Evolutionary conservation across 2,329 filamentous ascomycete genomes (phyloP).

Genomic region (Fusarium neocosmosporiellum): DNA sequence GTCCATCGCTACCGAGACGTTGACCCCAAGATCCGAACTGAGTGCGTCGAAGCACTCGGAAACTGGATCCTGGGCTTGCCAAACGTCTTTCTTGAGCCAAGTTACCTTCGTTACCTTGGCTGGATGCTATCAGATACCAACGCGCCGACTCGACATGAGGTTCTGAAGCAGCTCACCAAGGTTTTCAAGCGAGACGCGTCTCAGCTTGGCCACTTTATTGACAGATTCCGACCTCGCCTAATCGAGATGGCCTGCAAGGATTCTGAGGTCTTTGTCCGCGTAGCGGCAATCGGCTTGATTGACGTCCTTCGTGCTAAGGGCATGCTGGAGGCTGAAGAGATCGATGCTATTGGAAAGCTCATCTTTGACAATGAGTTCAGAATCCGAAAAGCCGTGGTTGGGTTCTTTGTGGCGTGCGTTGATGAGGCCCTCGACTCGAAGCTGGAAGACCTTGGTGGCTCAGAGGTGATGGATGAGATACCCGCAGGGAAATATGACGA

Average conservation of each 20-base stretch:
- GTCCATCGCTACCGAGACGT: constrained; percentile 96
- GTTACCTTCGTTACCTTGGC: constrained; percentile 91
- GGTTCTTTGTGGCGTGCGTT: constrained; percentile 91
- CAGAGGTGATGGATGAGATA: constrained; percentile 77
- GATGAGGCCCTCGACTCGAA: constrained; percentile 83
- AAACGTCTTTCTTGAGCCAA: constrained; percentile 88
- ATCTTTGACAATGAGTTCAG: constrained; percentile 89
- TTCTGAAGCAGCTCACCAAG: constrained; percentile 82
- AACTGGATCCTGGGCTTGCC: constrained; percentile 89
- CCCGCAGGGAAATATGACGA: constrained; percentile 79
- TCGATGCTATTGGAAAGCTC: constrained; percentile 87
- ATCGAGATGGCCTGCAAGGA: constrained; percentile 94
- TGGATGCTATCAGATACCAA: constrained; percentile 92
- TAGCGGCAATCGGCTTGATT: constrained; percentile 82
- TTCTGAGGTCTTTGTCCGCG: constrained; percentile 82
- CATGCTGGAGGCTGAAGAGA: constrained; percentile 89
- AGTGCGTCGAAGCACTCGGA: constrained; percentile 88
- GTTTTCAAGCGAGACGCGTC: constrained; percentile 86
- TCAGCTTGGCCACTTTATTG: constrained; percentile 90
- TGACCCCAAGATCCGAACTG: constrained; percentile 86
- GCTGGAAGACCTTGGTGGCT: constrained; percentile 85
- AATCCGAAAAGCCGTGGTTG: constrained; percentile 88
- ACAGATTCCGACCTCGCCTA: constrained; percentile 86
- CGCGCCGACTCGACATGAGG: constrained; percentile 81
- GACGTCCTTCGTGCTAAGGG: constrained; percentile 85